Evolutionary conservation across 352 stramenopile species (phyloP), one percentile per base, ranked within the genome.

Genomic region (Aphanomyces astaci): DNA sequence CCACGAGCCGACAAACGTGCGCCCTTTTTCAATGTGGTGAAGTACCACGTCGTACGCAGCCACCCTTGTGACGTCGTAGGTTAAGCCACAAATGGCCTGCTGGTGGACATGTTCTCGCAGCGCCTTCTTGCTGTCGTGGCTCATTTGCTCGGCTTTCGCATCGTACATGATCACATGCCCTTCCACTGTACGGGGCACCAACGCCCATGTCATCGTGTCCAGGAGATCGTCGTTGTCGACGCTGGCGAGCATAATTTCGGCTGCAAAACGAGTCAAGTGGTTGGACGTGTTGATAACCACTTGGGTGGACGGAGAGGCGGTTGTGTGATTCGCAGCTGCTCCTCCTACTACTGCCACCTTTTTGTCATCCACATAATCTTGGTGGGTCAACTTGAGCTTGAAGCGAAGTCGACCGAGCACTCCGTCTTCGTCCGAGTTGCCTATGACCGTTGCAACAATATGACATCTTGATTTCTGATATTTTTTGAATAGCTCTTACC

Each of bases 1-100:
- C 32, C 36, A 48, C 27, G 36, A 40, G 3, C 56, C 56, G 13
- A 65, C 13, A 30, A 54, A 51, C 22, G 56, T 27, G n/a, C 9
- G 11, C 5, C 36, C 56, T 4, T 51, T 49, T 27, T 65, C 56
- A 4, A 31, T 53, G 39, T 65, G 33, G 39, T 65, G 56, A 4
- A 90, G 49, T 11, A 75, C 57, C 13, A 90, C 77, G 22, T 87
- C 76, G 59, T 89, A 87, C 64, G 79, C 81, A 7, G 74, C 73
- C 13, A 89, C 79, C 48, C 76, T 75, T 0, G 77, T 72, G 43
- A 89, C 71, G 40, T 90, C 76, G 63, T 84, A 90, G 19, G 77
- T 86, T 1, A 73, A 70, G 0, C 82, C 82, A 22, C 89, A 71
- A 13, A 89, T 54, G 17, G 53, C 4, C 1, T 11, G 11, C 10